Conservation (phyloP, 345 rosid species). For the Eucalyptus sideroxylon region DNA sequence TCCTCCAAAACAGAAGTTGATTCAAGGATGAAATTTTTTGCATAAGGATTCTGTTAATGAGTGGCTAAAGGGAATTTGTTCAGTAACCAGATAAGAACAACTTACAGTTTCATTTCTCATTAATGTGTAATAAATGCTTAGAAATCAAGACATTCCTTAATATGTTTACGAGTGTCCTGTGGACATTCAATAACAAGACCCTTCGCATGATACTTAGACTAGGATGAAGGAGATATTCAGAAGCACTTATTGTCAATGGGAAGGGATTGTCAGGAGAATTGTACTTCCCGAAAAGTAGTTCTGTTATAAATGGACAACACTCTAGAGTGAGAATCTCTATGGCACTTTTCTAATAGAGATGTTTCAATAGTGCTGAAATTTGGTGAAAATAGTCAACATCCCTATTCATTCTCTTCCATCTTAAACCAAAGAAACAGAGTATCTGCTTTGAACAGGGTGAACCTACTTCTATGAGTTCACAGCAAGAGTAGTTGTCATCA, state of each 20-base stretch:
- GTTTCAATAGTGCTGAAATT: not conserved
- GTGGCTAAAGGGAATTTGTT: not conserved
- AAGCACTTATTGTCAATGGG: not conserved
- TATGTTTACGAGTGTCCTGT: not conserved
- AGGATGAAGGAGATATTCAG: not conserved
- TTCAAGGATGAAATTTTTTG: not conserved
- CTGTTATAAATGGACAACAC: not conserved
- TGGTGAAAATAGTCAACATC: not conserved
- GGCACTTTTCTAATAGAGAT: not conserved
- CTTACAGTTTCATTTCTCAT: not conserved
- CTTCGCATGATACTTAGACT: not conserved
- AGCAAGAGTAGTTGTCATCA: not conserved
- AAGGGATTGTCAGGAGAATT: not conserved
- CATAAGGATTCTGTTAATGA: not conserved
- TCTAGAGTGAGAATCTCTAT: not conserved
- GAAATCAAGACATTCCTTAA: not conserved
- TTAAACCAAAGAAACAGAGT: not conserved
- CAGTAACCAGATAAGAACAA: not conserved
- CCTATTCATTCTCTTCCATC: not conserved
- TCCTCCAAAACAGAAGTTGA: not conserved
- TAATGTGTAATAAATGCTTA: not conserved
- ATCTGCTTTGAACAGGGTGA: not conserved
- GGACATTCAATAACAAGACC: not conserved
- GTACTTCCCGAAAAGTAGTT: not conserved
- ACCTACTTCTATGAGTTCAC: not conserved